A percentile compares a stretch with the other conserved stretches of the same genome.
These are phyloP conservation scores for Carex pumila DNA, from an alignment of 176 grass and related monocot genomes.

Conservation along the genomic window DNA sequence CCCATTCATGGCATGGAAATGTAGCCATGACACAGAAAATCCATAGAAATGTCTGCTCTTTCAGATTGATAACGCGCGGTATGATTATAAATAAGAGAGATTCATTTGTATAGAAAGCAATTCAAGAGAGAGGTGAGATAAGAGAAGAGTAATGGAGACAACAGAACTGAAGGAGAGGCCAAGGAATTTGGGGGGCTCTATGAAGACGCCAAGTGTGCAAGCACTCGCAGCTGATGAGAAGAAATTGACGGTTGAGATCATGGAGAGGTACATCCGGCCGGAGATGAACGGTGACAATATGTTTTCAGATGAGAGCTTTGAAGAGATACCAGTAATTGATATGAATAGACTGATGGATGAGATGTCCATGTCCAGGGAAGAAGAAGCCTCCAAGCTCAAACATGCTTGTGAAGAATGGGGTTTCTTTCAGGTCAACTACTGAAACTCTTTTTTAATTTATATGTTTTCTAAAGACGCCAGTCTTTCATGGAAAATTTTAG, in stretches of 20 bases:
- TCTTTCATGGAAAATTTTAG: too few species aligned
- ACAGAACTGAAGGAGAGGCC: background rate
- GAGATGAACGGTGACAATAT: background rate
- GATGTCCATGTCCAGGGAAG: background rate
- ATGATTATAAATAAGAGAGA: background rate
- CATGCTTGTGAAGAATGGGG: slow-evolving; percentile 47
- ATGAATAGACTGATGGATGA: slow-evolving; percentile 10
- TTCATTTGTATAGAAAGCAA: background rate
- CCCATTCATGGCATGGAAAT: background rate
- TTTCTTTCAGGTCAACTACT: slow-evolving; percentile 36
- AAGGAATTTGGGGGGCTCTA: background rate
- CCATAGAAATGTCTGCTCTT: background rate
- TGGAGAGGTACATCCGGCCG: slow-evolving; percentile 30
- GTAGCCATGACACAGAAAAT: background rate
- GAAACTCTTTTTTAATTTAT: too few species aligned
- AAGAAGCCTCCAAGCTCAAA: slow-evolving; percentile 25
- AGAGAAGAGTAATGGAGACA: background rate
- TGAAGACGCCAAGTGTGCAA: slow-evolving; percentile 35
- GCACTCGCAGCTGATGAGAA: slow-evolving; percentile 14
- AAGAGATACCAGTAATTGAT: slow-evolving; percentile 29
- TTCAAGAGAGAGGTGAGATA: background rate
- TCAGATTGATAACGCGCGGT: background rate
- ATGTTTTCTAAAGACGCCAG: too few species aligned
- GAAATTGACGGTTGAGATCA: background rate
- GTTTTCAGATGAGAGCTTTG: background rate